A percentile compares a stretch with the other conserved stretches of the same genome.
These are phyloP conservation scores for Eutypa lata DNA, from an alignment of 2,329 filamentous ascomycete genomes.

Conservation along the genomic window DNA sequence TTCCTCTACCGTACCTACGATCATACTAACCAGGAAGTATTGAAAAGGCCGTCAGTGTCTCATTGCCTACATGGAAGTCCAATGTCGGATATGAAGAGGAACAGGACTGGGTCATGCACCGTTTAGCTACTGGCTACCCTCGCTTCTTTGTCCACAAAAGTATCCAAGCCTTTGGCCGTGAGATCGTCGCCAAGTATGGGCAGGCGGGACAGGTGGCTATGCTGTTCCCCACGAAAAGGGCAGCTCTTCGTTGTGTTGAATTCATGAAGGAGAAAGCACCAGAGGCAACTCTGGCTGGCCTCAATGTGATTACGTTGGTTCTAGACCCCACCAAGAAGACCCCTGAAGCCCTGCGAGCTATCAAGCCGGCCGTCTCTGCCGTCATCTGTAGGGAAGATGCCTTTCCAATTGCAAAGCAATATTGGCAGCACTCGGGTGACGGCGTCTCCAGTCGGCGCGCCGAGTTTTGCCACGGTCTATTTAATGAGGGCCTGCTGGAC, in stretches of 20 bases:
- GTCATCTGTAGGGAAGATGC: constrained; percentile 68
- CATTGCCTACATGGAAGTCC: constrained; percentile 85
- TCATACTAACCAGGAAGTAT: background rate
- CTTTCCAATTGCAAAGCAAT: constrained; percentile 78
- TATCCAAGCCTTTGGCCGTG: constrained; percentile 69
- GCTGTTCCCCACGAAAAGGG: constrained; percentile 72
- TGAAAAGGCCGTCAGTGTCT: constrained; percentile 85
- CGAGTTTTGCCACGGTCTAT: constrained; percentile 79
- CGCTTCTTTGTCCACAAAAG: constrained; percentile 90
- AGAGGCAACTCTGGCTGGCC: constrained; percentile 42
- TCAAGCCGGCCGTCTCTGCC: constrained; percentile 62
- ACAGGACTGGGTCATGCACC: constrained; percentile 76
- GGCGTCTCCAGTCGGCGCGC: constrained; percentile 87
- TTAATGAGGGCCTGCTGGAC: constrained; percentile 63
- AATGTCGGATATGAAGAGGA: constrained; percentile 96
- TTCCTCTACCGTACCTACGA: background rate
- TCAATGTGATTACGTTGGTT: constrained; percentile 60
- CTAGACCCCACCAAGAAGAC: constrained; percentile 54
- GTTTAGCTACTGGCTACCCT: constrained; percentile 89
- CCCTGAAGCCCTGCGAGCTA: constrained; percentile 48
- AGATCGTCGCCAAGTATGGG: constrained; percentile 65
- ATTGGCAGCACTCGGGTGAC: constrained; percentile 96
- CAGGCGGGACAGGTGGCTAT: constrained; percentile 65
- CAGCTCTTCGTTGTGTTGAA: constrained; percentile 68
- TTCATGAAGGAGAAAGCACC: constrained; percentile 66